Conservation (phyloP, 164 flowering plant species). For the Warburgia ugandensis region DNA sequence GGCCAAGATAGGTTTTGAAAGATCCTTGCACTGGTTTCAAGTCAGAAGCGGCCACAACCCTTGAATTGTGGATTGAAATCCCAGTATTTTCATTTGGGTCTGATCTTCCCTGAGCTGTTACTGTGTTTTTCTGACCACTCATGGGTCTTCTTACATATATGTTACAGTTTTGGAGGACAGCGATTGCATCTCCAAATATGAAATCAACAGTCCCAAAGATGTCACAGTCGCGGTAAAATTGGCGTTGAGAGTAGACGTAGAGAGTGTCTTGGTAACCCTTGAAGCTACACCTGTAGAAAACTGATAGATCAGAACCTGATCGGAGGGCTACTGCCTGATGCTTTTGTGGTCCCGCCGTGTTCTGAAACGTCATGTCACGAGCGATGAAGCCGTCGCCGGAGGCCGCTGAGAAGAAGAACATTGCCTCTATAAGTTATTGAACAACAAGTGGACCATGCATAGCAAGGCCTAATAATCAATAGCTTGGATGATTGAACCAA, state of each 20-base stretch:
- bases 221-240: conserved; percentile 52
- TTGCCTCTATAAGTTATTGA: background rate
- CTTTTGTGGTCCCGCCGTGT: conserved; percentile 56
- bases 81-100: conserved; percentile 53
- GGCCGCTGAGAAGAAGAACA: conserved; percentile 24
- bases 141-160: conserved; percentile 35
- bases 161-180: conserved; percentile 41
- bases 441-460: too few relatives aligned
- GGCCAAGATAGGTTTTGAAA: conserved; percentile 32
- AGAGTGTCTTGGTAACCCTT: conserved; percentile 64
- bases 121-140: conserved; percentile 28
- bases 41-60: conserved; percentile 20
- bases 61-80: conserved; percentile 36
- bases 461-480: too few relatives aligned
- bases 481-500: too few relatives aligned
- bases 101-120: conserved; percentile 53
- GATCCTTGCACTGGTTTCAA: conserved; percentile 11
- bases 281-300: conserved; percentile 46
- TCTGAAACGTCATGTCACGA: conserved; percentile 42
- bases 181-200: conserved; percentile 53
- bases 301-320: conserved; percentile 37
- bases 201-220: conserved; percentile 55
- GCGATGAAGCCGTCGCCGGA: conserved; percentile 48
- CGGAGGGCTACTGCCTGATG: conserved; percentile 64
- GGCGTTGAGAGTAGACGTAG: conserved; percentile 44